These are phyloP conservation scores for Aspergillus terreus DNA, from an alignment of 2,329 filamentous ascomycete genomes.

Conservation along the genomic window DNA sequence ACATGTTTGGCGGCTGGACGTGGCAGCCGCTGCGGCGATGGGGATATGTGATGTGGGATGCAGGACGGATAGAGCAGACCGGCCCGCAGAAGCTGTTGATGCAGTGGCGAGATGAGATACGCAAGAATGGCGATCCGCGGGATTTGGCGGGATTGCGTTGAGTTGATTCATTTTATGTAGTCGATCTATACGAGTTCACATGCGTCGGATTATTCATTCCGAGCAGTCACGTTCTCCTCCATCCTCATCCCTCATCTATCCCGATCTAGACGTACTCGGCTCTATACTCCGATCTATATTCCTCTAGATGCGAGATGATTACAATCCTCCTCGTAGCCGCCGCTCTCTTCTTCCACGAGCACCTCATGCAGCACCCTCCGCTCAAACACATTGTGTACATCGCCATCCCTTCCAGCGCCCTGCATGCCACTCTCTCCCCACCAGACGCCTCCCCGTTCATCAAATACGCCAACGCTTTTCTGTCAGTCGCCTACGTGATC, in stretches of 20 bases:
- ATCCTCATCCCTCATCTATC: not conserved
- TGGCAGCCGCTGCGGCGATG: too few relatives aligned
- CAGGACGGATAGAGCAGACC: too few relatives aligned
- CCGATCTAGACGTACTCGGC: not conserved
- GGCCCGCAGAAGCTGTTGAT: too few relatives aligned
- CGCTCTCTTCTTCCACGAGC: not conserved
- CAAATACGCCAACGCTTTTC: slow-evolving; percentile 15
- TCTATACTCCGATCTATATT: not conserved
- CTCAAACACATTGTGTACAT: not conserved
- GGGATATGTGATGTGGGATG: too few relatives aligned
- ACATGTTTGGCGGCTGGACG: too few relatives aligned
- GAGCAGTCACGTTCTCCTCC: too few relatives aligned
- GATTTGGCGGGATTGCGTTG: too few relatives aligned
- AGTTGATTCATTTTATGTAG: too few relatives aligned
- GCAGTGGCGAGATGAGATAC: too few relatives aligned
- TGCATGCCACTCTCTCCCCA: slow-evolving; percentile 10
- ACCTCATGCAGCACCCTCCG: not conserved
- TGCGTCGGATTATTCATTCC: too few relatives aligned
- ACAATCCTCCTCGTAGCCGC: not conserved
- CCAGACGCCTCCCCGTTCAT: slow-evolving; percentile 5
- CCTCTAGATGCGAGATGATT: not conserved
- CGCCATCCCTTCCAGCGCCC: slow-evolving; percentile 8
- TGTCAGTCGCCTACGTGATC: slow-evolving; percentile 10
- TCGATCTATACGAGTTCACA: too few relatives aligned
- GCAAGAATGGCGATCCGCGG: too few relatives aligned